Conservation (phyloP, 768 basidiomycete species). For the Vishniacozyma victoriae region DNA sequence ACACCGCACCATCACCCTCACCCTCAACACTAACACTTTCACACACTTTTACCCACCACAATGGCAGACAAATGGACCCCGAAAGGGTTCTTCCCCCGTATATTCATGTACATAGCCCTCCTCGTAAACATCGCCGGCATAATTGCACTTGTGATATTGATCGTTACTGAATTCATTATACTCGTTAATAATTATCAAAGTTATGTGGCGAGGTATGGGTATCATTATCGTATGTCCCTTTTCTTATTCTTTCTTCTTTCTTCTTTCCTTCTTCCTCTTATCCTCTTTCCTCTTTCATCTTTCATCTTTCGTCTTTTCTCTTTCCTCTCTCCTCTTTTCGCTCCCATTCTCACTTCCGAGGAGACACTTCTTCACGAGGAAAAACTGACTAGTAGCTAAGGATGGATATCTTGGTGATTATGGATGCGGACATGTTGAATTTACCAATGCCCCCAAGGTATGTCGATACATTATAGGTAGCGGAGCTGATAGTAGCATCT, state of each 20-base stretch:
- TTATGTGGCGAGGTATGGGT: slow-evolving; percentile 12
- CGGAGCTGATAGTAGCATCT: slow-evolving; percentile 1
- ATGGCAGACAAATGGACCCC: slow-evolving; percentile 10
- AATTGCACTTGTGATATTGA: slow-evolving; percentile 10
- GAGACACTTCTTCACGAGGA: too few relatives aligned
- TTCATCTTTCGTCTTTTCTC: too few relatives aligned
- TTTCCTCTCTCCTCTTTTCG: too few relatives aligned
- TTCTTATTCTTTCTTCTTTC: too few relatives aligned
- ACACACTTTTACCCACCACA: not conserved
- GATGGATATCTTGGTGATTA: slow-evolving; percentile 9
- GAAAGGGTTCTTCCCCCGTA: slow-evolving; percentile 12
- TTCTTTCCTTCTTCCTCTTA: too few relatives aligned
- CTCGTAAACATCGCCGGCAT: slow-evolving; percentile 15
- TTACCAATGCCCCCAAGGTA: slow-evolving; percentile 16
- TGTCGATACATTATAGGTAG: not conserved
- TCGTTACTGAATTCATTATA: slow-evolving; percentile 17
- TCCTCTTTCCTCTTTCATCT: too few relatives aligned
- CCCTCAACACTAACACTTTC: not conserved
- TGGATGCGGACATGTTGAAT: slow-evolving; percentile 10
- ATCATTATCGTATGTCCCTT: slow-evolving; percentile 14
- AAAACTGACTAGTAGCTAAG: slow-evolving; percentile 2
- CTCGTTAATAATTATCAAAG: slow-evolving; percentile 14
- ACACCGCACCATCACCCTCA: not conserved
- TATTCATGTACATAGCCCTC: slow-evolving; percentile 18
- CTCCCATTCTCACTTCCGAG: too few relatives aligned